Percentiles rank a stretch among this genome's conserved stretches.
Conservation (phyloP, 768 basidiomycete genomes). For the Suillus hirtellus region DNA sequence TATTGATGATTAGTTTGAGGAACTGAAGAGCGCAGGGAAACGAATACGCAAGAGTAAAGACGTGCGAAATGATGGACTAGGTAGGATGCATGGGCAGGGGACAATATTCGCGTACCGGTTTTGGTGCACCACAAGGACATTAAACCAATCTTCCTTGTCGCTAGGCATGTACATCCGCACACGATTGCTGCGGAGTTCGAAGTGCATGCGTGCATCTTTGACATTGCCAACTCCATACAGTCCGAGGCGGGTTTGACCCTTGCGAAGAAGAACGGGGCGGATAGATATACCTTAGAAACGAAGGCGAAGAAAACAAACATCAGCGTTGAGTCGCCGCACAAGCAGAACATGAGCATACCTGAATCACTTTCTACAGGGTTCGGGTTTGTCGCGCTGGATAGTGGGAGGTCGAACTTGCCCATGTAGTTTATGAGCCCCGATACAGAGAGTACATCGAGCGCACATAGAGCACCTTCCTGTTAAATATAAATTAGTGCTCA, state of each 20-base stretch:
- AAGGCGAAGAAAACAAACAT: not conserved
- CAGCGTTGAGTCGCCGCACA: not conserved
- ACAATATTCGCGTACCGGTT: conserved; percentile 63
- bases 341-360: not conserved
- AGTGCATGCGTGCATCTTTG: conserved; percentile 95
- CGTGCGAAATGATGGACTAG: not conserved
- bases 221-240: conserved; percentile 97
- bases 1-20: not conserved
- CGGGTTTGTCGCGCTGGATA: conserved; percentile 50
- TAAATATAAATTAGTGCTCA: conserved; percentile 2
- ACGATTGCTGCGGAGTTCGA: conserved; percentile 89
- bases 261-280: conserved; percentile 85
- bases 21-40: not conserved
- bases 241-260: conserved; percentile 85
- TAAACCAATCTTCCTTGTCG: conserved; percentile 93
- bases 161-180: conserved; percentile 96
- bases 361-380: conserved; percentile 21
- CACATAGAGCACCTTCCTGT: conserved; percentile 93
- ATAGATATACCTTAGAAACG: conserved; percentile 67
- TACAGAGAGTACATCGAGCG: conserved; percentile 92
- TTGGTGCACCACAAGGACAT: conserved; percentile 90
- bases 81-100: not conserved
- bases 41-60: not conserved
- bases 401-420: conserved; percentile 89
- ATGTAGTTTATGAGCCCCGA: conserved; percentile 96